Conservation (phyloP, 352 stramenopile genomes). For the Globisporangium lucens region DNA sequence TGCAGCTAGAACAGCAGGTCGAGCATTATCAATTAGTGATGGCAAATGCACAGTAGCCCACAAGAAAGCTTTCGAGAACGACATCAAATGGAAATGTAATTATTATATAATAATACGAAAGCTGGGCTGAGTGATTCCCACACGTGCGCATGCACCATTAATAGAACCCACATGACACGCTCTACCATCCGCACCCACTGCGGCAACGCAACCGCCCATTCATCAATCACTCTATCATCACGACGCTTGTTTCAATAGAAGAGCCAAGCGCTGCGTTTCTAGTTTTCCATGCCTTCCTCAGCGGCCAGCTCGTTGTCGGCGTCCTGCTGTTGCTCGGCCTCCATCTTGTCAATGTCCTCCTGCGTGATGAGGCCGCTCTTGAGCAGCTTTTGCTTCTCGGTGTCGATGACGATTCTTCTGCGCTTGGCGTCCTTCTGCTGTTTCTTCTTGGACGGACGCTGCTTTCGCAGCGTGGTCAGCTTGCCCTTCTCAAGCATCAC, state of each 20-base stretch:
- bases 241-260: neutral
- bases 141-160: neutral
- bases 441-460: constrained; percentile 82
- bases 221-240: constrained; percentile 3
- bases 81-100: constrained; percentile 16
- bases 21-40: neutral
- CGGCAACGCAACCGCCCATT: neutral
- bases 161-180: neutral
- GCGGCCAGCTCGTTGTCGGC: constrained; percentile 30
- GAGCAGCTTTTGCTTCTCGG: constrained; percentile 75
- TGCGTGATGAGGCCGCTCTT: constrained; percentile 76
- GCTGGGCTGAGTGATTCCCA: neutral
- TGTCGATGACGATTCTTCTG: constrained; percentile 61
- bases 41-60: neutral
- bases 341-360: constrained; percentile 82
- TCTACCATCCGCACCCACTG: neutral
- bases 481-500: constrained; percentile 51
- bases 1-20: neutral
- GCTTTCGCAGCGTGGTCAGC: constrained; percentile 58
- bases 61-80: neutral
- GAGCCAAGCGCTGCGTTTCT: constrained; percentile 9
- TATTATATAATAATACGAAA: constrained; percentile 20
- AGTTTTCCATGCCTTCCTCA: constrained; percentile 49
- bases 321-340: constrained; percentile 43
- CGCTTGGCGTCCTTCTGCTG: constrained; percentile 81